Evolutionary conservation across 164 flowering plant genomes (phyloP), one percentile per base, ranked within the genome.

Genomic region (Magnolia changhungtana): DNA sequence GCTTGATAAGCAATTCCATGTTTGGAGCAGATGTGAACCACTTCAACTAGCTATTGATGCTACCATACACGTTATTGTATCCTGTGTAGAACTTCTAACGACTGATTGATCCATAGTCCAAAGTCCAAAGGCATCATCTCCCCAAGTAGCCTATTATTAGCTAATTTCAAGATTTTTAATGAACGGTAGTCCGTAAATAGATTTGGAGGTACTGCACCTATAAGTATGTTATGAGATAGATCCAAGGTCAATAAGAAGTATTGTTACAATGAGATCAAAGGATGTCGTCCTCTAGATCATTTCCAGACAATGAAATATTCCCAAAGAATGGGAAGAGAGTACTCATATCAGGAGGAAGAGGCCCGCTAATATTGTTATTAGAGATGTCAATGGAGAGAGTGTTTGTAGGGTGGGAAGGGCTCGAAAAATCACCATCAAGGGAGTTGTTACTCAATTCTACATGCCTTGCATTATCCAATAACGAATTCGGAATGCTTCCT

Each of bases 101-200:
- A n/a, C 18, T 0, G 2, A 18, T 8, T 0, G 23, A 63, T n/a
- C 8, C 6, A 0, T 8, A n/a, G 20, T 13, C 1, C 4, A 6
- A 9, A 63, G 20, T n/a, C n/a, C 65, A 63, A 63, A 63, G 10
- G 65, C 65, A 18, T n/a, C 19, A 19, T 63, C 19, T 21, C 20
- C 65, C 65, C 21, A 16, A 3, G 65, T 63, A 63, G 65, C 20
- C 7, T 63, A 8, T 63, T 63, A 63, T 63, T 63, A 21, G 23
- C 23, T 21, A 63, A 16, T 8, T 19, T 63, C 65, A 63, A 63
- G 20, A 8, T 16, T n/a, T 5, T 63, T n/a, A 63, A 63, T n/a
- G 7, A 4, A 63, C 0, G n/a, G 8, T 0, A 63, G 5, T 63
- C 20, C 7, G 18, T 63, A 21, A 63, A n/a, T 0, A 0, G n/a